phyloP scores from a whole-genome alignment of 208 protist genomes.

The Strigomonas culicis region DNA sequence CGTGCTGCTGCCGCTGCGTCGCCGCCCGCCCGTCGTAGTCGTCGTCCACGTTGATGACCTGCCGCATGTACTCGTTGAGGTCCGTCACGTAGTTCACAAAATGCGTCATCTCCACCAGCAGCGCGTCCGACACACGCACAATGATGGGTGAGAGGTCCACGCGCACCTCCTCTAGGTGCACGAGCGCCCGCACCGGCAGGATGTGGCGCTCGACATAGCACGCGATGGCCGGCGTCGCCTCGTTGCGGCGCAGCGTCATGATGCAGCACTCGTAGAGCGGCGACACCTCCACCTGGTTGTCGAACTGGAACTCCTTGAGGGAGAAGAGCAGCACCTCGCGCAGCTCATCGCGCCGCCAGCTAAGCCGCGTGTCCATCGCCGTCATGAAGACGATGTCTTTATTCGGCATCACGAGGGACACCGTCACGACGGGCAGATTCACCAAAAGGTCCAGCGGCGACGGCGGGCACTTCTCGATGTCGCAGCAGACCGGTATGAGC shows the following conservation, averaged over 20 bases:
- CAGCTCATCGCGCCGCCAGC: constrained; percentile 42
- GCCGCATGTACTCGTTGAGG: background rate
- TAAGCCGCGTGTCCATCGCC: constrained; percentile 55
- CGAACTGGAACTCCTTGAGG: constrained; percentile 82
- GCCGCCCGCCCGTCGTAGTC: constrained; percentile 15
- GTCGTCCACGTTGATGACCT: background rate
- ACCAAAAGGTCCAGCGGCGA: constrained; percentile 53
- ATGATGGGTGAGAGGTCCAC: constrained; percentile 71
- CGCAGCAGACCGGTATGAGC: constrained; percentile 14
- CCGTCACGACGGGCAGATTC: constrained; percentile 51
- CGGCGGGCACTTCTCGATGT: constrained; percentile 24
- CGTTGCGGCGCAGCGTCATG: constrained; percentile 50
- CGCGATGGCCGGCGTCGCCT: constrained; percentile 34
- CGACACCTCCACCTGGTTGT: constrained; percentile 82
- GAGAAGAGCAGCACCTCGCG: constrained; percentile 57
- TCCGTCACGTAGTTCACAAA: constrained; percentile 29
- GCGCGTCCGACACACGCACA: constrained; percentile 76
- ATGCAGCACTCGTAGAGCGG: constrained; percentile 72
- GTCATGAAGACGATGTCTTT: constrained; percentile 69
- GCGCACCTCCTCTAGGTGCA: constrained; percentile 71
- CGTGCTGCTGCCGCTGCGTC: constrained; percentile 12
- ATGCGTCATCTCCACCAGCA: constrained; percentile 50
- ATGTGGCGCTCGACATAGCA: constrained; percentile 51
- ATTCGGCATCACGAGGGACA: constrained; percentile 63
- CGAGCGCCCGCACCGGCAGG: constrained; percentile 48